Conservation (phyloP, 163 green algal genomes). For the Scenedesmus sp. region DNA sequence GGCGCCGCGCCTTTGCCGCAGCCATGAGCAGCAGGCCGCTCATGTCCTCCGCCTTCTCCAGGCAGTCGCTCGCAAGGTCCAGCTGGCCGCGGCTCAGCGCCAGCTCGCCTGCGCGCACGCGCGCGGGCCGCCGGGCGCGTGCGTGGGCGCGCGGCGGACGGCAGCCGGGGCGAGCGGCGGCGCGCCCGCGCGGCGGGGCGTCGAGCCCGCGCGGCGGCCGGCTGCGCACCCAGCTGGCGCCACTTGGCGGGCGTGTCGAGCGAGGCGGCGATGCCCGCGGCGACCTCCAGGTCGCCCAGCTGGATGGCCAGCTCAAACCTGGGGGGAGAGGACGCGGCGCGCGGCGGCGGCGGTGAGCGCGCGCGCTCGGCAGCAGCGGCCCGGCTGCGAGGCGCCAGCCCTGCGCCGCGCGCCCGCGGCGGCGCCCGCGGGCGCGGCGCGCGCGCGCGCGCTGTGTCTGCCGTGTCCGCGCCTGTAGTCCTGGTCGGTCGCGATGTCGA, state of each 20-base stretch:
- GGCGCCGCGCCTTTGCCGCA: slow-evolving; percentile 43
- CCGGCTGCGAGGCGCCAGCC: no score
- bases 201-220: slow-evolving; percentile 42
- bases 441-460: no score
- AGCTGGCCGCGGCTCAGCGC: slow-evolving; percentile 80
- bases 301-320: slow-evolving; percentile 86
- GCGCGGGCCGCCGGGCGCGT: no score
- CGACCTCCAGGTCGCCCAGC: slow-evolving; percentile 87
- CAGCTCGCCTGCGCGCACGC: slow-evolving; percentile 52
- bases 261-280: slow-evolving; percentile 79
- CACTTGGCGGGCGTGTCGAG: slow-evolving; percentile 87
- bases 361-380: no score
- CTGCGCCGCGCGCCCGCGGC: neutral
- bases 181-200: no score
- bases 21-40: slow-evolving; percentile 89
- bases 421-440: neutral
- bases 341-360: no score
- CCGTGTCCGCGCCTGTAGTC: slow-evolving; percentile 72
- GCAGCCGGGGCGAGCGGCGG: no score
- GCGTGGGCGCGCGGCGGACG: no score
- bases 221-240: slow-evolving; percentile 87
- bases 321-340: no score
- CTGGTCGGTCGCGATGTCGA: slow-evolving; percentile 76
- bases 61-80: slow-evolving; percentile 80
- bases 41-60: slow-evolving; percentile 84